A percentile compares a stretch with the other conserved stretches of the same genome.
phyloP scores from a whole-genome alignment of 2,329 filamentous ascomycete genomes.

The Cladorrhinum sp. region DNA sequence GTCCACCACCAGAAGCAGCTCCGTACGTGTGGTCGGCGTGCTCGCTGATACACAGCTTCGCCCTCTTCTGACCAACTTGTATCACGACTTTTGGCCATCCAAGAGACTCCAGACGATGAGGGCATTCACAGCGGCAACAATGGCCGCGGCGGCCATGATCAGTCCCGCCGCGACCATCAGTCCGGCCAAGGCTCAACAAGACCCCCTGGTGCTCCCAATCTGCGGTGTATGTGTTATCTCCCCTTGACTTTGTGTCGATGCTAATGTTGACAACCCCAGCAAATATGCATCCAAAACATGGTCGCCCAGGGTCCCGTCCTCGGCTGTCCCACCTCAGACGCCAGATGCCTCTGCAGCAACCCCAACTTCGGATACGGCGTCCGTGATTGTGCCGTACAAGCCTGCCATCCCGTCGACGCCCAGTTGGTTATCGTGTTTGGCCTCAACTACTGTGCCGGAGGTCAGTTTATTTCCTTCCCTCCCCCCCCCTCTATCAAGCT shows the following conservation, averaged over 20 bases:
- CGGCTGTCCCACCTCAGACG: constrained; percentile 39
- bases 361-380: constrained; percentile 47
- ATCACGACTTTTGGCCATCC: too few relatives aligned
- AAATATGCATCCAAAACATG: constrained; percentile 51
- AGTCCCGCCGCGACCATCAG: neutral
- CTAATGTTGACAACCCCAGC: neutral
- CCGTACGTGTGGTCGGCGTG: too few relatives aligned
- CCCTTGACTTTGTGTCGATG: neutral
- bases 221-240: neutral
- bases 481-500: neutral
- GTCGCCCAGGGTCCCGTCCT: constrained; percentile 35
- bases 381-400: constrained; percentile 48
- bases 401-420: constrained; percentile 39
- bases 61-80: too few relatives aligned
- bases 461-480: constrained; percentile 29
- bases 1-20: too few relatives aligned
- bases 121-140: neutral
- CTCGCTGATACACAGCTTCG: too few relatives aligned
- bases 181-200: neutral
- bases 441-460: constrained; percentile 37
- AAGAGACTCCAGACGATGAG: too few relatives aligned
- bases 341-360: constrained; percentile 47
- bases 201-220: neutral
- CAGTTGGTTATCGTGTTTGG: constrained; percentile 39
- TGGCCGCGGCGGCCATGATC: neutral